These are phyloP conservation scores for Plantago major DNA, from an alignment of 257 asterid species.

Conservation along the genomic window DNA sequence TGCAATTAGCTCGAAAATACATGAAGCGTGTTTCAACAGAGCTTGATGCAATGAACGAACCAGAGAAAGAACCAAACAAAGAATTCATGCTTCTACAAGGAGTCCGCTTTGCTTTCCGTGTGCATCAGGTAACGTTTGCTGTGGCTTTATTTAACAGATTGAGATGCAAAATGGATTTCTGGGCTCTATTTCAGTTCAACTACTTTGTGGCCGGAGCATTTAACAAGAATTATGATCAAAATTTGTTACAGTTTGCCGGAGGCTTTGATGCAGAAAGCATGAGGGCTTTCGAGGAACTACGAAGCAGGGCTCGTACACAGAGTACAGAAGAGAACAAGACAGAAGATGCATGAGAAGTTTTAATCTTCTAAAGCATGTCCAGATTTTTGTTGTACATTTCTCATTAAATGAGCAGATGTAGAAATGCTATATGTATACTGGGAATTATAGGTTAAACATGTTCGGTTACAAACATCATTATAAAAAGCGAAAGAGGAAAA, in stretches of 20 bases:
- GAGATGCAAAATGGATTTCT: too few relatives aligned
- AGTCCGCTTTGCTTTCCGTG: conserved; percentile 95
- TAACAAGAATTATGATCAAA: neutral
- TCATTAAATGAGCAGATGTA: conserved; percentile 22
- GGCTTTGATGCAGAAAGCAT: conserved; percentile 98
- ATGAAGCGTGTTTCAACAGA: conserved; percentile 92
- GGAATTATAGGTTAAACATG: conserved; percentile 22
- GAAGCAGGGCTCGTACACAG: conserved; percentile 62
- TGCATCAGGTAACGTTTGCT: conserved; percentile 66
- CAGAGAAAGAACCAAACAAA: conserved; percentile 89
- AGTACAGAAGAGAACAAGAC: conserved; percentile 41
- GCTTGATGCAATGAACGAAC: conserved; percentile 76
- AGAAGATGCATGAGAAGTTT: conserved; percentile 35
- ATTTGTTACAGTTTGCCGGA: conserved; percentile 84
- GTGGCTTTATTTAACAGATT: neutral
- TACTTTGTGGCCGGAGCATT: neutral
- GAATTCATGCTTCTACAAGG: conserved; percentile 91
- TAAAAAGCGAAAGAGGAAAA: neutral
- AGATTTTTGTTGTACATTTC: conserved; percentile 33
- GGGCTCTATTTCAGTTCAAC: neutral
- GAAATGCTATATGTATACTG: conserved; percentile 21
- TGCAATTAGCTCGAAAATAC: conserved; percentile 82
- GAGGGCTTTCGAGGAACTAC: conserved; percentile 94
- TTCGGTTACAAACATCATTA: conserved; percentile 9
- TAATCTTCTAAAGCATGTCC: conserved; percentile 1